phyloP scores from a whole-genome alignment of 2,329 filamentous ascomycete species.

The Neofusicoccum sp. region DNA sequence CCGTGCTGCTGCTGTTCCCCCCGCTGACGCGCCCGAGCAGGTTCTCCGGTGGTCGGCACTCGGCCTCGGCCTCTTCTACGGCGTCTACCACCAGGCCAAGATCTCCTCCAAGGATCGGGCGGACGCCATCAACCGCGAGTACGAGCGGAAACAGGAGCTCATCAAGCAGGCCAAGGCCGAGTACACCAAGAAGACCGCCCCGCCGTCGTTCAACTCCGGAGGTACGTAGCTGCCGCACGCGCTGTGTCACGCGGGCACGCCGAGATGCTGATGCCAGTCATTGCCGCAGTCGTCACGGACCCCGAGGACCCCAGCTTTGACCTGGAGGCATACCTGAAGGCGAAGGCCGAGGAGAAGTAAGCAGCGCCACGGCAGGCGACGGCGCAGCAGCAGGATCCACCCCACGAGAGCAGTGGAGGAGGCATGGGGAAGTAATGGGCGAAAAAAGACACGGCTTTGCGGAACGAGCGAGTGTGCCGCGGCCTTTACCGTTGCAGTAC shows the following conservation, averaged over 20 bases:
- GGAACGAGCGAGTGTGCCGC: constrained; percentile 25
- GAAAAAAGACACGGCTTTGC: constrained; percentile 15
- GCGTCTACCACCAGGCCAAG: constrained; percentile 85
- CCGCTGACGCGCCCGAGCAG: constrained; percentile 48
- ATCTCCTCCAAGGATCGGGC: constrained; percentile 71
- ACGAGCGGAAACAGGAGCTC: constrained; percentile 84
- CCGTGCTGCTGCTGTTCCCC: background rate
- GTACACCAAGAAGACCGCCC: constrained; percentile 73
- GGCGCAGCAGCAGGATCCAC: background rate
- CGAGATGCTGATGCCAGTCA: background rate
- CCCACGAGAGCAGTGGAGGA: constrained; percentile 1
- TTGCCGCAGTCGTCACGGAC: constrained; percentile 49
- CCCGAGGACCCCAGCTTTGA: constrained; percentile 88
- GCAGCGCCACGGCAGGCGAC: background rate
- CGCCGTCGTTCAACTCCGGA: constrained; percentile 37
- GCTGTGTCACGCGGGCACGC: background rate
- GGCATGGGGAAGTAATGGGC: constrained; percentile 8
- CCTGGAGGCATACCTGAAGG: constrained; percentile 77
- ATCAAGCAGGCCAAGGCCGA: constrained; percentile 92
- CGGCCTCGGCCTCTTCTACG: constrained; percentile 88
- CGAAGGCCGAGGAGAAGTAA: constrained; percentile 50
- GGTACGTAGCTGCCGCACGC: constrained; percentile 35
- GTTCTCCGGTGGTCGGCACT: constrained; percentile 97
- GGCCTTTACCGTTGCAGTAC: constrained; percentile 6
- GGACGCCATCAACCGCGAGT: constrained; percentile 74